phyloP scores from a whole-genome alignment of 1,284 basidiomycete genomes.

The Cryptococcus wingfieldii region DNA sequence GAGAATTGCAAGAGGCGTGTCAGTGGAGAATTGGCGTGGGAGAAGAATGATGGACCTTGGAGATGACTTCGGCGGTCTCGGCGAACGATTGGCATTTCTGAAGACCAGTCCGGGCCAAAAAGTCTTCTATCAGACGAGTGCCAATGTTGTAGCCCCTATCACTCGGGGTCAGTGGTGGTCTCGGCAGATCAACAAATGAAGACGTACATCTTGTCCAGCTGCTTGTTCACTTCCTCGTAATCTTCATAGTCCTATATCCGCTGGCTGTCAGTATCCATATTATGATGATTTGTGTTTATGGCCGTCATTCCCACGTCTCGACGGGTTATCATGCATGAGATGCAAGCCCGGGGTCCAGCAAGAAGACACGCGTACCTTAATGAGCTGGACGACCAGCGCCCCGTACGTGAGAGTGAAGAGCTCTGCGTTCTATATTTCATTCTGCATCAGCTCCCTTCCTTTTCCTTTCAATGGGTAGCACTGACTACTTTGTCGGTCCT shows the following conservation, averaged over 20 bases:
- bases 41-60: slow-evolving; percentile 57
- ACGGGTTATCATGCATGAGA: background rate
- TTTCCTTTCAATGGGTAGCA: slow-evolving; percentile 2
- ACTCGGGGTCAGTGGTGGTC: background rate
- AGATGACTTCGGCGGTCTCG: slow-evolving; percentile 88
- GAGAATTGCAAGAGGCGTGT: background rate
- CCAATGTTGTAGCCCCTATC: slow-evolving; percentile 98
- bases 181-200: background rate
- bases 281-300: background rate
- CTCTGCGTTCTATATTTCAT: slow-evolving; percentile 73
- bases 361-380: slow-evolving; percentile 55
- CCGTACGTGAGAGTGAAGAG: slow-evolving; percentile 97
- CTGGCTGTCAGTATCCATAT: background rate
- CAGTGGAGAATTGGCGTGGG: slow-evolving; percentile 31
- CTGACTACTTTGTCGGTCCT: slow-evolving; percentile 84
- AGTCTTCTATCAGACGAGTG: slow-evolving; percentile 93
- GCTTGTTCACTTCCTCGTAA: slow-evolving; percentile 72
- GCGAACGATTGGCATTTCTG: slow-evolving; percentile 84
- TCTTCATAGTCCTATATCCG: slow-evolving; percentile 79
- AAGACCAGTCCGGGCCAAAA: slow-evolving; percentile 81
- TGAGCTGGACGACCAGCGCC: slow-evolving; percentile 93
- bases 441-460: background rate
- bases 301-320: background rate
- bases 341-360: background rate
- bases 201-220: slow-evolving; percentile 60